Conservation (phyloP, 1,284 basidiomycete genomes). For the Ceratobasidium sp. region DNA sequence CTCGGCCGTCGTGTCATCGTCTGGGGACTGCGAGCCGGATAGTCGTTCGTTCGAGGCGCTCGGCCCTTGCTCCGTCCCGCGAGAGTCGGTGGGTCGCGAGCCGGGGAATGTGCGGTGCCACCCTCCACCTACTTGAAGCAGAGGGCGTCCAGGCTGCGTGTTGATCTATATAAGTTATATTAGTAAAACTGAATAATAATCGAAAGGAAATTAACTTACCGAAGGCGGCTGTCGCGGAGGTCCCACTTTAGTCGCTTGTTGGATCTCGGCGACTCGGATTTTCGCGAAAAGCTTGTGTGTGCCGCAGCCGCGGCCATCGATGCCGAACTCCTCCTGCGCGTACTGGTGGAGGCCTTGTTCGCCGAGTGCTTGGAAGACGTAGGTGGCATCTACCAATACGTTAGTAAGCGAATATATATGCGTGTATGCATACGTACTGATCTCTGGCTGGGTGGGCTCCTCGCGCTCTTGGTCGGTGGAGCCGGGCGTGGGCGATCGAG, state of each 20-base stretch:
- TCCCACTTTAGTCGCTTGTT: slow-evolving; percentile 31
- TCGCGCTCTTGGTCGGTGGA: slow-evolving; percentile 6
- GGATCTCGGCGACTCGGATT: slow-evolving; percentile 6
- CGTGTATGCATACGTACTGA: neutral
- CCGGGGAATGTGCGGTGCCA: slow-evolving; percentile 1
- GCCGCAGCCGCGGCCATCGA: neutral
- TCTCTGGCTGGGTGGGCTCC: neutral
- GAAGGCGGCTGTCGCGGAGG: slow-evolving; percentile 9
- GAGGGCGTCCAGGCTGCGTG: neutral
- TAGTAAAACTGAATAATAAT: slow-evolving; percentile 11
- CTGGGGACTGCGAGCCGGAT: no score
- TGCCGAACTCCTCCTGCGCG: slow-evolving; percentile 10
- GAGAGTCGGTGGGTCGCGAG: neutral
- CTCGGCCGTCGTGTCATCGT: neutral
- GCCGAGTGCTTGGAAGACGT: slow-evolving; percentile 4
- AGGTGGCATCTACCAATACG: neutral
- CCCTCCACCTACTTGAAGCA: slow-evolving; percentile 35
- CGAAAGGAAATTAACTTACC: neutral
- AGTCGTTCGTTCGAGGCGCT: neutral
- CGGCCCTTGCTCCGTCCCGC: neutral
- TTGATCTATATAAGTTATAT: no score
- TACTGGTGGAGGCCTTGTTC: slow-evolving; percentile 13
- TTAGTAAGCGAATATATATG: neutral
- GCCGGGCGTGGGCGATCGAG: slow-evolving; percentile 1
- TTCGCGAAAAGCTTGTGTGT: slow-evolving; percentile 4